These are phyloP conservation scores for Ballota nigra DNA, from an alignment of 257 asterid genomes.

Conservation along the genomic window DNA sequence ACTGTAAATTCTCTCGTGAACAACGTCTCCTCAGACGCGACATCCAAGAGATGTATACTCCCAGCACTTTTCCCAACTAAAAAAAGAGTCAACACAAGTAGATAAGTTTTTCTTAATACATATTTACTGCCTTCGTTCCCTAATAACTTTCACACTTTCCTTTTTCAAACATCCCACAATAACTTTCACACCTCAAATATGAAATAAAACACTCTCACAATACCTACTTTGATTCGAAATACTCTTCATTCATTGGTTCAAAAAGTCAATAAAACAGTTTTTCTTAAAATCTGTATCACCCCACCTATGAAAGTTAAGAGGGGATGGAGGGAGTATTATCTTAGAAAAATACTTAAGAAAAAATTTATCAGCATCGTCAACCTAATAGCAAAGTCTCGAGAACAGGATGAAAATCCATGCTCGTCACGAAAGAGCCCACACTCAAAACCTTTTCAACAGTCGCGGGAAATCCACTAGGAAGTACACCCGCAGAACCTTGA, in stretches of 20 bases:
- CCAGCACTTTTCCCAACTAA: constrained; percentile 65
- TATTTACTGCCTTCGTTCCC: no score
- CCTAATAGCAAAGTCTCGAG: constrained; percentile 64
- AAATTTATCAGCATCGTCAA: constrained; percentile 19
- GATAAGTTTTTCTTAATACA: background rate
- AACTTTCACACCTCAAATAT: no score
- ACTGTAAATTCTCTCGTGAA: constrained; percentile 36
- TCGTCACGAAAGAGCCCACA: constrained; percentile 38
- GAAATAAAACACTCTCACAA: no score
- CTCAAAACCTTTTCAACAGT: constrained; percentile 41
- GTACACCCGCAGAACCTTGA: constrained; percentile 28
- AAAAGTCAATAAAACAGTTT: no score
- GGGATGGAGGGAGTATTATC: no score
- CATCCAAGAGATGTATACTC: constrained; percentile 58
- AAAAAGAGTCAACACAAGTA: constrained; percentile 15
- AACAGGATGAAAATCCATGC: constrained; percentile 77
- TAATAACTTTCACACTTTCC: no score
- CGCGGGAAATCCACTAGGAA: constrained; percentile 46
- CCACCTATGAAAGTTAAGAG: no score
- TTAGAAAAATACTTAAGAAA: constrained; percentile 2
- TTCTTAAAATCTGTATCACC: no score
- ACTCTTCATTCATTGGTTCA: no score
- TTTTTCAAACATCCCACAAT: no score
- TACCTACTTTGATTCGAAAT: no score
- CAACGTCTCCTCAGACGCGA: constrained; percentile 41